phyloP scores from a whole-genome alignment of 495 filamentous ascomycete genomes.

The Usnea hakonensis region DNA sequence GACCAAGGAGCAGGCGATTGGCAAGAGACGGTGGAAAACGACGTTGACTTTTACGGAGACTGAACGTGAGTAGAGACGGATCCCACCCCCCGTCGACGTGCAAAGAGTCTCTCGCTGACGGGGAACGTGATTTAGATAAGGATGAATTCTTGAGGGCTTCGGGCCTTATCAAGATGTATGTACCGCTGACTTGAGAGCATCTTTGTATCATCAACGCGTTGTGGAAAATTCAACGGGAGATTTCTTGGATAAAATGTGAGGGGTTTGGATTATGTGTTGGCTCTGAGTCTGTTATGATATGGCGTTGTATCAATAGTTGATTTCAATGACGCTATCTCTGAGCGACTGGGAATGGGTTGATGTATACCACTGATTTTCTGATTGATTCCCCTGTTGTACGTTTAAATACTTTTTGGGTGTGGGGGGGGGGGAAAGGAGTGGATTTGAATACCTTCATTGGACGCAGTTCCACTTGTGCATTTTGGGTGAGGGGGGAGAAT shows the following conservation, averaged over 20 bases:
- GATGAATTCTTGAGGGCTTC: constrained; percentile 1
- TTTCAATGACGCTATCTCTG: too few species aligned
- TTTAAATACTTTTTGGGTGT: too few species aligned
- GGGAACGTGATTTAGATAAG: background rate
- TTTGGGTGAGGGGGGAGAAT: too few species aligned
- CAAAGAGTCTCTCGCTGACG: background rate
- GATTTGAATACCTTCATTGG: too few species aligned
- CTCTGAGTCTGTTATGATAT: too few species aligned
- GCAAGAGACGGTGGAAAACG: background rate
- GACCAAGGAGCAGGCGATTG: background rate
- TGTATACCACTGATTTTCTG: background rate
- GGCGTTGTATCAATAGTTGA: background rate
- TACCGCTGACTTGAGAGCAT: background rate
- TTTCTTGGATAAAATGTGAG: too few species aligned
- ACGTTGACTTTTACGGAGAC: background rate
- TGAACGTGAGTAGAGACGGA: constrained; percentile 1
- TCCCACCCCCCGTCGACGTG: background rate
- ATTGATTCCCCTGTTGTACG: background rate
- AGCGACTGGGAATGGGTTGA: background rate
- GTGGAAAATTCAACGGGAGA: too few species aligned
- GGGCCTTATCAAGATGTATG: background rate
- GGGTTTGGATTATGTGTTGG: background rate
- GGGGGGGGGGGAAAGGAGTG: too few species aligned
- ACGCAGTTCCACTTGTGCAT: too few species aligned
- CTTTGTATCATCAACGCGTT: background rate